phyloP scores from a whole-genome alignment of 2,329 filamentous ascomycete species.

The Trichoderma arundinaceum region DNA sequence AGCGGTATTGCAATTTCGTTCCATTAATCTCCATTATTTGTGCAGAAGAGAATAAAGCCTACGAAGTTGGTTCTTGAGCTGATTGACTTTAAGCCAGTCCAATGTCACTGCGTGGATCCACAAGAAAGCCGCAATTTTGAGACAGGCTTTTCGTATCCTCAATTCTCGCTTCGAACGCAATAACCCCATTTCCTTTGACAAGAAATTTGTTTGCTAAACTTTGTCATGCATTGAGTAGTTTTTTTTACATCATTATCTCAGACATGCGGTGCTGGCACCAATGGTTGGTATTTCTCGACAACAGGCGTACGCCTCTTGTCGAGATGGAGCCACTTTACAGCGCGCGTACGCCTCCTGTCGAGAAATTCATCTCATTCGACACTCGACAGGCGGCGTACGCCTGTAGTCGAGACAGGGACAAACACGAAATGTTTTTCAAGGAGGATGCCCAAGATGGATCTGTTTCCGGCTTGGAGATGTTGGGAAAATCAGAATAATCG shows the following conservation, averaged over 20 bases:
- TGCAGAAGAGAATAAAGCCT: neutral
- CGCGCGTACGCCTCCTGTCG: conserved; percentile 1
- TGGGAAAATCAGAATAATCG: neutral
- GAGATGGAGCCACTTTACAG: neutral
- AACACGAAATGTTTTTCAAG: neutral
- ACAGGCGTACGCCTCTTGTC: conserved; percentile 22
- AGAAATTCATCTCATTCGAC: neutral
- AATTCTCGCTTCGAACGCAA: neutral
- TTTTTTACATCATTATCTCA: neutral
- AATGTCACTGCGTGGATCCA: neutral
- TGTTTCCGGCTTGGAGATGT: neutral
- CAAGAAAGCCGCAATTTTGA: neutral
- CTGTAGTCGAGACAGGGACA: neutral
- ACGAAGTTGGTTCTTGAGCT: too few species aligned
- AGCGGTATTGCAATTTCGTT: neutral
- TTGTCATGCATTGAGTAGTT: neutral
- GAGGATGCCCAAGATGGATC: neutral
- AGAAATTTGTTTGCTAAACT: neutral
- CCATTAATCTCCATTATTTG: neutral
- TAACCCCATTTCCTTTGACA: neutral
- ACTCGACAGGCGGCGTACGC: neutral
- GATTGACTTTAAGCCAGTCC: neutral
- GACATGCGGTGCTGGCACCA: neutral
- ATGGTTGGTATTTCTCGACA: neutral
- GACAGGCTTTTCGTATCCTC: neutral